A percentile compares a stretch with the other conserved stretches of the same genome.
phyloP scores from a whole-genome alignment of 2,329 filamentous ascomycete genomes.

The Talaromyces sp. region DNA sequence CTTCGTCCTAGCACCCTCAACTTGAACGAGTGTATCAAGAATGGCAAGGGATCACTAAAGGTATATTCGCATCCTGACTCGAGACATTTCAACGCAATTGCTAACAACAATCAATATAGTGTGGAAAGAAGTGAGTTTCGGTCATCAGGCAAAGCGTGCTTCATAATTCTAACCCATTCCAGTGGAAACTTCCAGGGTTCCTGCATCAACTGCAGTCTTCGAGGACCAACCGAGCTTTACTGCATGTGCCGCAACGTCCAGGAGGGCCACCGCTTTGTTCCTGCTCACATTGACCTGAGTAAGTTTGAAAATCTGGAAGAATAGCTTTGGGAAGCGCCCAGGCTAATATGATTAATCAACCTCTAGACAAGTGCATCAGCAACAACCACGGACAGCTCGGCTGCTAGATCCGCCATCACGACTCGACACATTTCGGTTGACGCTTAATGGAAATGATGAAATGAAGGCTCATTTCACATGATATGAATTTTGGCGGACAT shows the following conservation, averaged over 20 bases:
- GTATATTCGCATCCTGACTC: background rate
- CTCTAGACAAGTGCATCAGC: slow-evolving; percentile 21
- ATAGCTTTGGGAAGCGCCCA: background rate
- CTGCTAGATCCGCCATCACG: slow-evolving; percentile 8
- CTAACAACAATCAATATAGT: slow-evolving; percentile 10
- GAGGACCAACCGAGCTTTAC: slow-evolving; percentile 16
- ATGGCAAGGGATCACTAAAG: slow-evolving; percentile 17
- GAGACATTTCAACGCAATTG: background rate
- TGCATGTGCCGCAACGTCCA: slow-evolving; percentile 20
- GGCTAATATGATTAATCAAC: background rate
- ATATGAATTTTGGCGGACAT: slow-evolving; percentile 5
- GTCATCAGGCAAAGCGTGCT: background rate
- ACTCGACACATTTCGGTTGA: too few species aligned
- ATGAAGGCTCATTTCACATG: slow-evolving; percentile 1
- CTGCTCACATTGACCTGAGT: slow-evolving; percentile 20
- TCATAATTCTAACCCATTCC: background rate
- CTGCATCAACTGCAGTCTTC: slow-evolving; percentile 22
- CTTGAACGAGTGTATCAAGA: slow-evolving; percentile 23
- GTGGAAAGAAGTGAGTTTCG: slow-evolving; percentile 20
- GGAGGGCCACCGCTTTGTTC: slow-evolving; percentile 14
- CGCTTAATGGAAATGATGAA: background rate
- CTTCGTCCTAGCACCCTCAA: slow-evolving; percentile 12
- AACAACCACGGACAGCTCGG: slow-evolving; percentile 23
- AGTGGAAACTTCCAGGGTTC: slow-evolving; percentile 20
- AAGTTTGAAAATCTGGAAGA: background rate